A percentile compares a stretch with the other conserved stretches of the same genome.
Conservation (phyloP, 2,329 filamentous ascomycete genomes). For the Ophiostoma perfectum region DNA sequence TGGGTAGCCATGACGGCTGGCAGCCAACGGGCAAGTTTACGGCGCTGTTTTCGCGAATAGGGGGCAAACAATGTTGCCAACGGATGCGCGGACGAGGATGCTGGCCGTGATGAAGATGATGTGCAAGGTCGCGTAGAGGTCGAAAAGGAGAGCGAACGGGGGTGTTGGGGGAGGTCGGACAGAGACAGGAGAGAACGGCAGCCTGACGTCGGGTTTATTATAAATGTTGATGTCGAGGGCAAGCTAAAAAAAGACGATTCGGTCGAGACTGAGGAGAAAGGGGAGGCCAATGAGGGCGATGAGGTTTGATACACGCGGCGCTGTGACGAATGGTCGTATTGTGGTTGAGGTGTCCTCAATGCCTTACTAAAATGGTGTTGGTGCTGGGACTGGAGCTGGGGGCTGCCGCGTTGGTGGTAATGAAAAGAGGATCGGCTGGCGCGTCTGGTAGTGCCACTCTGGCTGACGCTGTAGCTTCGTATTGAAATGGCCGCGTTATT, state of each 20-base stretch:
- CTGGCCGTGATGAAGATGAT: slow-evolving; percentile 17
- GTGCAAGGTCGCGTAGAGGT: slow-evolving; percentile 22
- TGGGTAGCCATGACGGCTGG: slow-evolving; percentile 30
- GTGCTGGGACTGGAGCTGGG: slow-evolving; percentile 14
- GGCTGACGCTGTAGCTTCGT: slow-evolving; percentile 13
- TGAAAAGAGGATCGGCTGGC: slow-evolving; percentile 12
- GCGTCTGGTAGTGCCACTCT: slow-evolving; percentile 15
- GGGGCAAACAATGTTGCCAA: slow-evolving; percentile 11
- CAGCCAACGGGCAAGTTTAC: slow-evolving; percentile 27
- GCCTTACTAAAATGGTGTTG: slow-evolving; percentile 27
- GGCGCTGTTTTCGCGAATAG: slow-evolving; percentile 24
- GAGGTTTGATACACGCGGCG: slow-evolving; percentile 33
- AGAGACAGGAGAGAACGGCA: slow-evolving; percentile 14
- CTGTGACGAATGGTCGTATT: slow-evolving; percentile 23
- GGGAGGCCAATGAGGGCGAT: slow-evolving; percentile 21
- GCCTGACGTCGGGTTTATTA: slow-evolving; percentile 1
- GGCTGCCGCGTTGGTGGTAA: slow-evolving; percentile 6
- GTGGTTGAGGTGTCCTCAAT: slow-evolving; percentile 35
- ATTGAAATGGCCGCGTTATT: slow-evolving; percentile 2
- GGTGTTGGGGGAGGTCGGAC: slow-evolving; percentile 8
- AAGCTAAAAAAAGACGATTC: slow-evolving; percentile 26
- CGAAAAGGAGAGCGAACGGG: slow-evolving; percentile 16
- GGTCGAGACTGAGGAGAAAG: slow-evolving; percentile 1
- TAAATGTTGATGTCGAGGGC: slow-evolving; percentile 19
- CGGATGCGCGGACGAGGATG: slow-evolving; percentile 9